Base-by-base conservation (phyloP, 176 grass and related monocot species). In the Bothriochloa decipiens region DNA sequence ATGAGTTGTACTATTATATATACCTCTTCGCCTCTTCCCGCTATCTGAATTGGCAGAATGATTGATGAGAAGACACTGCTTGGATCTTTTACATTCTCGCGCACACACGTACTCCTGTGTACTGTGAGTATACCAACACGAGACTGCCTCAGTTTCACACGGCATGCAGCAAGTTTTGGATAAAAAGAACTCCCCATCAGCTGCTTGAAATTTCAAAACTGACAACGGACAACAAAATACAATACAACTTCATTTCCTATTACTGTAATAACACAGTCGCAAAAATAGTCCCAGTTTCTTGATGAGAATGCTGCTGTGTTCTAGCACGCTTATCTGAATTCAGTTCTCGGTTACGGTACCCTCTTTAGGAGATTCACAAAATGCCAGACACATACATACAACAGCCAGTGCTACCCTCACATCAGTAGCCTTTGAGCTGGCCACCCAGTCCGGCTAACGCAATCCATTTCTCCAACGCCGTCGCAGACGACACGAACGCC, bases 401-500 rank as follows among this genome's bases (percentile, higher is more conserved):
- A 41, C 3, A 61, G 27, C 87, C 15, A 3, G 13, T 36, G 68
- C 49, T 4, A 14, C 13, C 29, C 1, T 68, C 16, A 5, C 39
- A 26, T 92, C 83, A 84, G 79, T 92, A 94, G 74, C 96, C 91
- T 75, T 98, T 98, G n/a, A 98, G 84, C 61, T 90, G 90, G 43
- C 89, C 74, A 72, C 70, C 78, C 70, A 98, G 81, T 63, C 96
- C 96, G 8, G 96, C 77, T 25, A 86, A 61, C n/a, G 68, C 81
- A 63, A 94, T 83, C 93, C 96, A 95, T 82, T 98, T 98, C 84
- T 95, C 96, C 71, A 99, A 75, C 27, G 96, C 79, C 11, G 78
- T 94, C 2, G 93, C 91, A 8, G 96, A 96, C 0, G 93, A 96
- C 74, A 94, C 93, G 74, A 99, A 99, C 13, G 93, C 93, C 6